Evolutionary conservation across 352 stramenopile genomes (phyloP).

Genomic region (Blastocystis sp.): DNA sequence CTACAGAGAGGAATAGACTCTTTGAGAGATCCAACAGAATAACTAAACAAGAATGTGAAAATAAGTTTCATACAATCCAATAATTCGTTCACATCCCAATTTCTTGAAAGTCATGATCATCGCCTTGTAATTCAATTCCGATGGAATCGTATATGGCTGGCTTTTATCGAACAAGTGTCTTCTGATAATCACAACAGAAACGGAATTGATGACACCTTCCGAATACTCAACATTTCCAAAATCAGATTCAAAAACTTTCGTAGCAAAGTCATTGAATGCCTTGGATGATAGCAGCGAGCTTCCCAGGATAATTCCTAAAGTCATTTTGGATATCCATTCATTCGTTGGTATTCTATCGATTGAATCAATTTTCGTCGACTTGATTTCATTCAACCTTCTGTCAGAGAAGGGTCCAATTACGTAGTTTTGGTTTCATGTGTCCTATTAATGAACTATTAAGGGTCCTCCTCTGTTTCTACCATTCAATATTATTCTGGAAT

Average conservation of each 20-base stretch:
- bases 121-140: conserved; percentile 54
- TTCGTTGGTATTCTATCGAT: no score
- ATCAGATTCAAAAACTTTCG: background rate
- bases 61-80: conserved; percentile 6
- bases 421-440: conserved; percentile 4
- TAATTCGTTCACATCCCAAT: background rate
- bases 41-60: background rate
- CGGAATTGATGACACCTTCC: background rate
- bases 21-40: conserved; percentile 59
- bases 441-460: background rate
- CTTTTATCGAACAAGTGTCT: conserved; percentile 19
- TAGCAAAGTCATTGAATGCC: conserved; percentile 6
- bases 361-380: no score
- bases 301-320: conserved; percentile 29
- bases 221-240: conserved; percentile 36
- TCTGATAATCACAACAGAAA: background rate
- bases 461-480: background rate
- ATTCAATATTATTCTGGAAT: conserved; percentile 42
- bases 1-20: conserved; percentile 27
- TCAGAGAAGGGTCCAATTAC: no score
- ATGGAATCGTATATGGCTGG: background rate
- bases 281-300: conserved; percentile 7
- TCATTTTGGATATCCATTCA: conserved; percentile 9
- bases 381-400: no score
- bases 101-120: conserved; percentile 49